Conservation (phyloP, 371 early-diverging fungal genomes). For the Cokeromyces recurvatus region DNA sequence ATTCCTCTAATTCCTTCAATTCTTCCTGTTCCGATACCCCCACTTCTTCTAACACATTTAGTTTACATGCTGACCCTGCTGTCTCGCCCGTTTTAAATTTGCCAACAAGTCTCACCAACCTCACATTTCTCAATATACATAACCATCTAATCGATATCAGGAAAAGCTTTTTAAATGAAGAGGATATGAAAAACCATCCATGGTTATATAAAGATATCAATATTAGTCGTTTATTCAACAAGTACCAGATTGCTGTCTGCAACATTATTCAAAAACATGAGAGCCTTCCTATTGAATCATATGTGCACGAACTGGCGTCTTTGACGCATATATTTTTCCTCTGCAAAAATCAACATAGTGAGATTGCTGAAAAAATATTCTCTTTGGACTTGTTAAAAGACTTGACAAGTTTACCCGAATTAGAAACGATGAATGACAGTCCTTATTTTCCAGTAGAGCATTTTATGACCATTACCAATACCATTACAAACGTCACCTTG, state of each 20-base stretch:
- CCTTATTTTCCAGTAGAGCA: constrained; percentile 7
- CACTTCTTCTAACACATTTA: not conserved
- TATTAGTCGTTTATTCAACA: constrained; percentile 8
- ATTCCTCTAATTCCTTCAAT: not conserved
- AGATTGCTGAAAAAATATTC: constrained; percentile 18
- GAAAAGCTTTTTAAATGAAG: constrained; percentile 10
- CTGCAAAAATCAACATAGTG: constrained; percentile 22
- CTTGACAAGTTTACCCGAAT: constrained; percentile 10
- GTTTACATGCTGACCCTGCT: not conserved
- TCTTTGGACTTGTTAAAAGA: constrained; percentile 12
- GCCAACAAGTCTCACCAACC: constrained; percentile 5
- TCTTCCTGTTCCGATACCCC: not conserved
- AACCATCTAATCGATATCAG: constrained; percentile 5
- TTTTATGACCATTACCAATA: constrained; percentile 5
- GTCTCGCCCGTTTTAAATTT: not conserved
- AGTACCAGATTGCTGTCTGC: constrained; percentile 5
- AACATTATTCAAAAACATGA: constrained; percentile 6
- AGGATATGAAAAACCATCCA: constrained; percentile 8
- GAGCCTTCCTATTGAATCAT: constrained; percentile 10
- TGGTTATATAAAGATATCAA: constrained; percentile 7
- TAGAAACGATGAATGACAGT: constrained; percentile 5
- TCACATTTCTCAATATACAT: constrained; percentile 2
- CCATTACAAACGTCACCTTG: not conserved
- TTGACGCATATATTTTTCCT: constrained; percentile 12
- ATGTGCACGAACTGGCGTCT: constrained; percentile 10